A percentile compares a stretch with the other conserved stretches of the same genome.
These are phyloP conservation scores for Aureobasidium sp. DNA, from an alignment of 2,329 filamentous ascomycete species.

Conservation along the genomic window DNA sequence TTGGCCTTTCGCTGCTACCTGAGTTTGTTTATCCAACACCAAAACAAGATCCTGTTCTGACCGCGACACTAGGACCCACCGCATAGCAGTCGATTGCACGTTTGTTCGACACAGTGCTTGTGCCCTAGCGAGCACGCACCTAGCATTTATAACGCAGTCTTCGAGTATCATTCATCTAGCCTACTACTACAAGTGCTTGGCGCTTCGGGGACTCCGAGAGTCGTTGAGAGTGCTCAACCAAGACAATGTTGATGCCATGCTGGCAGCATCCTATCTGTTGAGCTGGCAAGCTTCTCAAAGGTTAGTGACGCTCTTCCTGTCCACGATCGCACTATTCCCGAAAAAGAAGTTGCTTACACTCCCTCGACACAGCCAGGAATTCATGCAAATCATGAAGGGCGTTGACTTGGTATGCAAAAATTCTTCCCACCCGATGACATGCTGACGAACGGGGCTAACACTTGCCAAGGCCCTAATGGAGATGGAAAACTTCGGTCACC, in stretches of 20 bases:
- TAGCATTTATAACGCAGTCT: conserved; percentile 2
- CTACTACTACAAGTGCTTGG: conserved; percentile 5
- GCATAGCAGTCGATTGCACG: background rate
- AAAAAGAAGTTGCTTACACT: background rate
- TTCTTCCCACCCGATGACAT: background rate
- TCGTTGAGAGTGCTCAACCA: background rate
- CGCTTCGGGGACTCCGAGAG: conserved; percentile 8
- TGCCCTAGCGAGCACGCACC: conserved; percentile 4
- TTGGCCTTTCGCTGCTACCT: conserved; percentile 1
- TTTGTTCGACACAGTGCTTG: conserved; percentile 12
- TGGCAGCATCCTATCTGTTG: conserved; percentile 9
- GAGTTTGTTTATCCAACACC: background rate
- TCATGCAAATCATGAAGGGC: conserved; percentile 15
- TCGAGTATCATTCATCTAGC: background rate
- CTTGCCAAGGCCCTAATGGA: conserved; percentile 8
- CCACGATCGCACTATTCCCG: background rate
- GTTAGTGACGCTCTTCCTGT: background rate
- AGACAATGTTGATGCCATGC: conserved; percentile 8
- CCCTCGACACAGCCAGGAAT: conserved; percentile 3
- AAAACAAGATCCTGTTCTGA: background rate
- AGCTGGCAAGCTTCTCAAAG: conserved; percentile 11
- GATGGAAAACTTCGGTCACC: conserved; percentile 6
- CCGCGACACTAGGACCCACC: background rate
- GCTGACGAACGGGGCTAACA: conserved; percentile 1
- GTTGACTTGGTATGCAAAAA: conserved; percentile 6